Evolutionary conservation across 1,139 yeast species (phyloP), one percentile per base, ranked within the genome.

Genomic region (Spencermartinsiella ligniputridi): DNA sequence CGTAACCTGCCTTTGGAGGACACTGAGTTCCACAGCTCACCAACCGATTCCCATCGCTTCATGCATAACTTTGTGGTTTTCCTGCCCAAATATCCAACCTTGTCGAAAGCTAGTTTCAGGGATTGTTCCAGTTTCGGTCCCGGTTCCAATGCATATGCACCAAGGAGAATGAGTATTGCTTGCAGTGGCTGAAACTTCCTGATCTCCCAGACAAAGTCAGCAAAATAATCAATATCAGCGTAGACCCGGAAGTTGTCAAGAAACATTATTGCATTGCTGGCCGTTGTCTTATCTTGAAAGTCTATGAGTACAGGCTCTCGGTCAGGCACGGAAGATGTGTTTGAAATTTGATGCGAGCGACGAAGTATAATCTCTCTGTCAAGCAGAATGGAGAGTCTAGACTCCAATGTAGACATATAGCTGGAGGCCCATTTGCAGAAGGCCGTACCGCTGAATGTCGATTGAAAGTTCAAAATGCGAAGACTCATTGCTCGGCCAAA

Each of bases 141-240:
- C 5, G 36, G 36, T 11, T 33, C 36, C 19, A 33, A 20, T 11
- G 36, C 36, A 33, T 33, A 33, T 6, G 33, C 30, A 17, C 36
- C 29, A 8, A 42, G 30, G 4, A 43, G 34, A 16, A 35, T 18
- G 37, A 43, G 22, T n/a, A 43, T 43, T 11, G 46, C 46, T 29
- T 43, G 46, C 16, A 43, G 17, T 3, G 46, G 46, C 35, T 43
- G 46, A 21, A 43, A 43, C 24, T 43, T 43, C 13, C 46, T n/a
- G 8, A 43, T 35, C 25, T 43, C 46, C 46, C 46, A 43, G 2
- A 43, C 42, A 34, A 34, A 39, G 15, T 16, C 17, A 3, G 40
- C 24, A 24, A 22, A 37, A 12, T 34, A 21, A 9, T 9, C 24
- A 27, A 30, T 27, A 22, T 33, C 30, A 9, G 36, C 46, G 24